A percentile compares a stretch with the other conserved stretches of the same genome.
Evolutionary conservation across 192 early-diverging fungal genomes (phyloP).

Genomic region (Backusella circina): DNA sequence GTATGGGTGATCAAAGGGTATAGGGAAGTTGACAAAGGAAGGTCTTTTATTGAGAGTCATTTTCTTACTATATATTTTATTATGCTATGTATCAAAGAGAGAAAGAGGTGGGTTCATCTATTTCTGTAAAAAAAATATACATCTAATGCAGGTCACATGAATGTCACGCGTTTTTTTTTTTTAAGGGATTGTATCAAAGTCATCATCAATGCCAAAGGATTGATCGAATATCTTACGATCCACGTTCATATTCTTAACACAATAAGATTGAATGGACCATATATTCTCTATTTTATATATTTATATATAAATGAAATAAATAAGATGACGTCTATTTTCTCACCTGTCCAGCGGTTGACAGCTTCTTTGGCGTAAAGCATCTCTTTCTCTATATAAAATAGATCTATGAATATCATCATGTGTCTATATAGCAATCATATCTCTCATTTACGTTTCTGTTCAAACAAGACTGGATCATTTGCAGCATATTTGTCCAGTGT

Average conservation of each 20-base stretch:
- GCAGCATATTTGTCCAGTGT: constrained; percentile 70
- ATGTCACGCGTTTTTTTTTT: not conserved
- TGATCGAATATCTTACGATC: constrained; percentile 58
- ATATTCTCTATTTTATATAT: constrained; percentile 65
- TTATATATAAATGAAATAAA: not conserved
- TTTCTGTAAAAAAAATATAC: no score
- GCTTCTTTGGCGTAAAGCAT: constrained; percentile 60
- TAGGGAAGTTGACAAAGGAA: constrained; percentile 32
- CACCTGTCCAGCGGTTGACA: constrained; percentile 86
- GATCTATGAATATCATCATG: not conserved
- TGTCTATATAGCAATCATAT: no score
- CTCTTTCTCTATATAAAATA: constrained; percentile 49
- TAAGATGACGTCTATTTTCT: no score
- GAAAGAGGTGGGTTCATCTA: no score
- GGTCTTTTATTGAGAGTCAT: constrained; percentile 13
- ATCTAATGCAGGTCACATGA: constrained; percentile 1
- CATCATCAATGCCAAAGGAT: constrained; percentile 65
- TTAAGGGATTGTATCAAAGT: constrained; percentile 66
- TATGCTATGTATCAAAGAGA: not conserved
- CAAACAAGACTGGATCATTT: constrained; percentile 72
- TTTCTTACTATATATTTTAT: not conserved
- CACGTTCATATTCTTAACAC: constrained; percentile 65
- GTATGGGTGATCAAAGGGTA: constrained; percentile 35
- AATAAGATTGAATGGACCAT: constrained; percentile 78
- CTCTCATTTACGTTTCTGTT: constrained; percentile 50